These are phyloP conservation scores for Vitis labrusca DNA, from an alignment of 164 flowering plant genomes.

Conservation along the genomic window DNA sequence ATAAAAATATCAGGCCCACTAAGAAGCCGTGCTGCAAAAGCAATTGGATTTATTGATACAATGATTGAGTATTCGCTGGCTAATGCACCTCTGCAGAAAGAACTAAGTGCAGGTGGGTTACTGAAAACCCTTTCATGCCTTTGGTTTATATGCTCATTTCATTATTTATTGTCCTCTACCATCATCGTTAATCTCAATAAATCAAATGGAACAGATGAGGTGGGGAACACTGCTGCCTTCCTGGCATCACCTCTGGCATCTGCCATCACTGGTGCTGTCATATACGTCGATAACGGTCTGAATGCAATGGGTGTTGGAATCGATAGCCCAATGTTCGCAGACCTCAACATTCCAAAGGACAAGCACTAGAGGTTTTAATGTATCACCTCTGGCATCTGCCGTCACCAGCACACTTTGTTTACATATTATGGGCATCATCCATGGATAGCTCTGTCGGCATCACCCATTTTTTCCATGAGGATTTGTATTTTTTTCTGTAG, in stretches of 20 bases:
- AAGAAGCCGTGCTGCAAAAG: slow-evolving; percentile 93
- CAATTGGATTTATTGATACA: slow-evolving; percentile 88
- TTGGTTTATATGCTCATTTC: not conserved
- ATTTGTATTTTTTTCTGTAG: not conserved
- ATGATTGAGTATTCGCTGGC: slow-evolving; percentile 84
- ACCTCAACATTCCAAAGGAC: slow-evolving; percentile 65
- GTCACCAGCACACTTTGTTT: slow-evolving; percentile 58
- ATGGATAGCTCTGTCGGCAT: slow-evolving; percentile 9
- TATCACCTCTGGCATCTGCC: slow-evolving; percentile 93
- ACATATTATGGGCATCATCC: not conserved
- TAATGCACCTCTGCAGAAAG: slow-evolving; percentile 91
- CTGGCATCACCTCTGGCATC: slow-evolving; percentile 94
- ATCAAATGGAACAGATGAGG: slow-evolving; percentile 61
- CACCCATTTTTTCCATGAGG: slow-evolving; percentile 13
- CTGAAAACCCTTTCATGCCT: not conserved
- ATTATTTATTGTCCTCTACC: not conserved
- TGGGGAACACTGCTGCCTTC: slow-evolving; percentile 89
- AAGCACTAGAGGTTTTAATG: slow-evolving; percentile 25
- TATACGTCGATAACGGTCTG: slow-evolving; percentile 89
- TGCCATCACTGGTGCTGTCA: slow-evolving; percentile 83
- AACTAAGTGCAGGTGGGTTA: slow-evolving; percentile 68
- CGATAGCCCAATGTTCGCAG: slow-evolving; percentile 79
- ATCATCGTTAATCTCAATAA: not conserved
- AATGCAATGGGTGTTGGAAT: slow-evolving; percentile 91
- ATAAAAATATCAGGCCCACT: slow-evolving; percentile 63